These are phyloP conservation scores for Fraxinus baroniana DNA, from an alignment of 305 asterid genomes.

Conservation along the genomic window DNA sequence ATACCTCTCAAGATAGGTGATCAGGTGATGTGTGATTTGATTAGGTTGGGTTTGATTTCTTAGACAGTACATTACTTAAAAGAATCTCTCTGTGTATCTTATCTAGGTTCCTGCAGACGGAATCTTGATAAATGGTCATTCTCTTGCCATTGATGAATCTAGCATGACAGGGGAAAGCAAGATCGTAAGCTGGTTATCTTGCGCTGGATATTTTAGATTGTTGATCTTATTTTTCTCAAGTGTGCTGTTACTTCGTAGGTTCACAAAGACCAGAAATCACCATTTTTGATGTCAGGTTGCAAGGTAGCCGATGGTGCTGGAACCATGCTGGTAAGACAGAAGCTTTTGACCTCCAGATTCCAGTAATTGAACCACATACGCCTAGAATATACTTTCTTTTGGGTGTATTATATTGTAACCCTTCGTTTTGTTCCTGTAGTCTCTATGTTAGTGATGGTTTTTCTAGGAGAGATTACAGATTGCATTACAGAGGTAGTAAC, in stretches of 20 bases:
- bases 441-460: not conserved
- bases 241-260: constrained; percentile 41
- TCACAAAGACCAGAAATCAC: constrained; percentile 73
- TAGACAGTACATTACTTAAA: constrained; percentile 15
- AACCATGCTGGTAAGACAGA: constrained; percentile 70
- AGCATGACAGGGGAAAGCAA: constrained; percentile 99
- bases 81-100: constrained; percentile 23
- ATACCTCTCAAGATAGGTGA: constrained; percentile 93
- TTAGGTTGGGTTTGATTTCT: constrained; percentile 10
- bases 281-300: constrained; percentile 96
- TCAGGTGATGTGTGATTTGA: constrained; percentile 51
- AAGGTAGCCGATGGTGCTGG: constrained; percentile 98
- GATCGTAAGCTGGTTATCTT: constrained; percentile 69
- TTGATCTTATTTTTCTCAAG: constrained; percentile 32
- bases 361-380: constrained; percentile 14
- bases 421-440: not conserved
- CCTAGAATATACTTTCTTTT: not conserved
- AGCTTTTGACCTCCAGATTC: constrained; percentile 9
- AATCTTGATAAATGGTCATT: constrained; percentile 72
- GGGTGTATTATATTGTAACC: no score
- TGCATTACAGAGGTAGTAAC: not conserved
- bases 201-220: constrained; percentile 19
- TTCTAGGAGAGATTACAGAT: not conserved
- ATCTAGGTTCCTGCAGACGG: constrained; percentile 94
- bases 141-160: constrained; percentile 93